A percentile compares a stretch with the other conserved stretches of the same genome.
Conservation (phyloP, 202 grass and related monocot species). For the Musa balbisiana region DNA sequence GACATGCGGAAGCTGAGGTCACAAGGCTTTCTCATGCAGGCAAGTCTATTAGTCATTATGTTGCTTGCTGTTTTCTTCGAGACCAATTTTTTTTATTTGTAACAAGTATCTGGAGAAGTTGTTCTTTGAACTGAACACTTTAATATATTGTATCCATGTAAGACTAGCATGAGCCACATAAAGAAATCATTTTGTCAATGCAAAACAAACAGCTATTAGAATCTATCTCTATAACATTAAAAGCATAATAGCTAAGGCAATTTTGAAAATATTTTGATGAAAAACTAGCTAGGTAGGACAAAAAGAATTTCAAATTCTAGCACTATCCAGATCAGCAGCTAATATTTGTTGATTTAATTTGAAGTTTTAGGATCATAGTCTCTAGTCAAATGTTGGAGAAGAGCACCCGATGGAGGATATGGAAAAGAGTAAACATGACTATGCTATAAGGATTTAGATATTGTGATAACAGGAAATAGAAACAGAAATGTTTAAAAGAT, state of each 20-base stretch:
- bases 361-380: background rate
- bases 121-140: background rate
- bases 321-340: background rate
- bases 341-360: background rate
- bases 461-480: too few relatives aligned
- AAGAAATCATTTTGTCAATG: background rate
- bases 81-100: background rate
- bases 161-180: background rate
- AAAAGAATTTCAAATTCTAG: background rate
- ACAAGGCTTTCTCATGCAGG: conserved; percentile 86
- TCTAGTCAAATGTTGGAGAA: background rate
- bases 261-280: background rate
- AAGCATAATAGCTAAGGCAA: background rate
- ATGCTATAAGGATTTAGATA: too few relatives aligned
- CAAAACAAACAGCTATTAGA: background rate
- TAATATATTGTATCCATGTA: background rate
- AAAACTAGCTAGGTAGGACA: background rate
- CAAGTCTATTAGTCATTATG: conserved; percentile 14
- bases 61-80: background rate
- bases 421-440: background rate
- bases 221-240: too few relatives aligned
- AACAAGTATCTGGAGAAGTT: background rate
- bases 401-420: too few relatives aligned
- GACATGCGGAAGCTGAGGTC: conserved; percentile 66
- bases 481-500: too few relatives aligned